These are phyloP conservation scores for Hyparrhenia diplandra DNA, from an alignment of 176 grass and related monocot genomes.

Conservation along the genomic window DNA sequence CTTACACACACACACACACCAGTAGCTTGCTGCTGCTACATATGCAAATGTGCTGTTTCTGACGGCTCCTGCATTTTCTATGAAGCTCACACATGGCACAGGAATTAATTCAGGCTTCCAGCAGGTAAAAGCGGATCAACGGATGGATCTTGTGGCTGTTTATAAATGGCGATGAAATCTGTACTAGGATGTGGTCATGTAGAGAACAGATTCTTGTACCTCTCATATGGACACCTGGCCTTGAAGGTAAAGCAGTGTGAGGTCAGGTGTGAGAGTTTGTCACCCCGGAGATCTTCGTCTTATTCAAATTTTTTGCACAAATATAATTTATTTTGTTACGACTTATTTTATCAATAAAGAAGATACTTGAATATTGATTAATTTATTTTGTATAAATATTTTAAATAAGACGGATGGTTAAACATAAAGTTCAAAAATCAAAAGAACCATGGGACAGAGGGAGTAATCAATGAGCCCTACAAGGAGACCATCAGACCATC, in stretches of 20 bases:
- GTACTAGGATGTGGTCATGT: not conserved
- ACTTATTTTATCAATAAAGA: too few relatives aligned
- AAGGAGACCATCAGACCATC: slow-evolving; percentile 28
- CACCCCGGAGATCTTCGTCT: too few relatives aligned
- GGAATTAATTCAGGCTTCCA: slow-evolving; percentile 5
- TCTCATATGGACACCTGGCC: slow-evolving; percentile 6
- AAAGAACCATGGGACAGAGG: too few relatives aligned
- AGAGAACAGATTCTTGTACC: slow-evolving; percentile 26
- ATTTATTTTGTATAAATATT: too few relatives aligned
- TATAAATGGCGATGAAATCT: slow-evolving; percentile 25
- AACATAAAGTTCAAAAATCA: too few relatives aligned
- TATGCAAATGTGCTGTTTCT: not conserved
- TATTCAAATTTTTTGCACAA: too few relatives aligned
- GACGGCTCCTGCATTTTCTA: not conserved
- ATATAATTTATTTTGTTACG: too few relatives aligned
- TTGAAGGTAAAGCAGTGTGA: slow-evolving; percentile 18
- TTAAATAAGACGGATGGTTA: too few relatives aligned
- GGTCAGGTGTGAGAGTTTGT: too few relatives aligned
- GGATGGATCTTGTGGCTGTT: not conserved
- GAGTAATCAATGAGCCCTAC: slow-evolving; percentile 15
- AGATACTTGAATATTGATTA: too few relatives aligned
- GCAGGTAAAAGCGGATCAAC: not conserved
- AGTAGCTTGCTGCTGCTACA: not conserved
- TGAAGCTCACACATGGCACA: slow-evolving; percentile 28
- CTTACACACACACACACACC: not conserved